Percentiles rank a stretch among this genome's conserved stretches.
Evolutionary conservation across 2,329 filamentous ascomycete species (phyloP).

Genomic region (Colletotrichum trifolii): DNA sequence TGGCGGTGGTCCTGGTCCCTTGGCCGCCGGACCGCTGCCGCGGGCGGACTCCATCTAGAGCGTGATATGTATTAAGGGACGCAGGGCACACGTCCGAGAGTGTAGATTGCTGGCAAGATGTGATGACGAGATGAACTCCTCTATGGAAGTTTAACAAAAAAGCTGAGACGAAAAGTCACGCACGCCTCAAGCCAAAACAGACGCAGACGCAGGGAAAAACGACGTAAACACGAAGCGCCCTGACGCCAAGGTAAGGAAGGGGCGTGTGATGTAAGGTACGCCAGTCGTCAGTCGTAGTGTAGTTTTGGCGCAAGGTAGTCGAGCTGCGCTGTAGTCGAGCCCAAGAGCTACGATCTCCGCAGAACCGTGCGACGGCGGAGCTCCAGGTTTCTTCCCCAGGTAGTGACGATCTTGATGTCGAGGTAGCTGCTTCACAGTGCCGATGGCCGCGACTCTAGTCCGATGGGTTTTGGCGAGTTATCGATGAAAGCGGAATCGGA

Average conservation of each 20-base stretch:
- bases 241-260: too few species aligned
- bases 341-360: too few species aligned
- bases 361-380: not conserved
- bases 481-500: not conserved
- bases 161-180: not conserved
- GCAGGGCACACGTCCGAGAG: not conserved
- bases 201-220: too few species aligned
- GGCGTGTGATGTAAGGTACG: too few species aligned
- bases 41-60: constrained; percentile 25
- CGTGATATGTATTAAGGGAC: constrained; percentile 5
- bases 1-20: not conserved
- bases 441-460: constrained; percentile 8
- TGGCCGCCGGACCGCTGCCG: constrained; percentile 22
- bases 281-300: too few species aligned
- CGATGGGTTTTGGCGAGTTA: not conserved
- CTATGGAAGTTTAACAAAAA: not conserved
- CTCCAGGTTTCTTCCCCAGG: not conserved
- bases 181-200: too few species aligned
- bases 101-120: not conserved
- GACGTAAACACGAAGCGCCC: too few species aligned
- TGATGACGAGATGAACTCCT: not conserved
- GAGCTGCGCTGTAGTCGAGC: not conserved
- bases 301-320: not conserved
- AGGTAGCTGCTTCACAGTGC: not conserved
- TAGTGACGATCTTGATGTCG: not conserved